Evolutionary conservation across 2,329 filamentous ascomycete genomes (phyloP), one percentile per base, ranked within the genome.

Genomic region (Fusarium cicatricum): DNA sequence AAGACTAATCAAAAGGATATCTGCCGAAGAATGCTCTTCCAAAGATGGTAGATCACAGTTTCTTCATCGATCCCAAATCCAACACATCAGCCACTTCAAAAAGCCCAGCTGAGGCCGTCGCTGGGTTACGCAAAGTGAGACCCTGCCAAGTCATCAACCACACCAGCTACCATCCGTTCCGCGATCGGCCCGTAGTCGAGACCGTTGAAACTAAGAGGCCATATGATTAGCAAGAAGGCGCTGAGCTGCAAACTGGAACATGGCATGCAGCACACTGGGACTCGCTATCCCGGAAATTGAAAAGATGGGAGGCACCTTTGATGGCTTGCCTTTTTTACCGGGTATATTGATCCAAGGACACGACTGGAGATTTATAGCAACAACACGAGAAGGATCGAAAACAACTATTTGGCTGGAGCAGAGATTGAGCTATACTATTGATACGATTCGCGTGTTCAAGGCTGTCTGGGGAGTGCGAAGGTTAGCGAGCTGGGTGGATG

Each of bases 301-400:
- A n/a, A n/a, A n/a, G n/a, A n/a, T n/a, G n/a, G n/a, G n/a, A n/a
- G n/a, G n/a, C n/a, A n/a, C n/a, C n/a, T n/a, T n/a, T n/a, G n/a
- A n/a, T n/a, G n/a, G n/a, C n/a, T n/a, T n/a, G n/a, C n/a, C n/a
- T n/a, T n/a, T n/a, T n/a, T n/a, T n/a, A n/a, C n/a, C n/a, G n/a
- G n/a, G n/a, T n/a, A n/a, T n/a, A n/a, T n/a, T n/a, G n/a, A n/a
- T n/a, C n/a, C n/a, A n/a, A n/a, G n/a, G 29, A 31, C 41, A 44
- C 19, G 41, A 44, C 41, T 44, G 41, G 41, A 44, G 41, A n/a
- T 12, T 44, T 44, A 17, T 44, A 10, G 41, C 41, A 19, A 44
- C 41, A 15, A 44, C 41, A 33, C 41, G 41, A 32, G 41, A 44
- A 26, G 29, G n/a, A 23, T 34, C 29, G n/a, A 44, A 26, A 26